Conservation (phyloP, 1,284 basidiomycete genomes). For the Austropuccinia psidii region DNA sequence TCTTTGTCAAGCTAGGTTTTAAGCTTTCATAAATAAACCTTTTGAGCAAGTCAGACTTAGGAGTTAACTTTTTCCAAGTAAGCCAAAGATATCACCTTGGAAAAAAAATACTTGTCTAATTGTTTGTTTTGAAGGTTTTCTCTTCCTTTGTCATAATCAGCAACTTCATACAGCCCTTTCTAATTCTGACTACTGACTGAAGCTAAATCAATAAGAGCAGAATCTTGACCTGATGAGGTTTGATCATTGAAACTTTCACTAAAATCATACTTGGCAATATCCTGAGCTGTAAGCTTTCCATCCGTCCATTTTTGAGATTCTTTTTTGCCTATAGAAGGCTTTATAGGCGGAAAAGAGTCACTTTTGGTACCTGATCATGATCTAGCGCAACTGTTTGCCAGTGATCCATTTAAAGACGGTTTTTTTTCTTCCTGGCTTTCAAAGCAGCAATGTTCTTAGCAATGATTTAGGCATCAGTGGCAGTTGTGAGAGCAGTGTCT, state of each 20-base stretch:
- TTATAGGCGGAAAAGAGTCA: not conserved
- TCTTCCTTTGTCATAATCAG: slow-evolving; percentile 69
- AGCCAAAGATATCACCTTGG: slow-evolving; percentile 44
- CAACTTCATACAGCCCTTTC: slow-evolving; percentile 85
- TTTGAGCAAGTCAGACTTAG: slow-evolving; percentile 77
- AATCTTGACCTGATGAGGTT: slow-evolving; percentile 50
- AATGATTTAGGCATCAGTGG: slow-evolving; percentile 11
- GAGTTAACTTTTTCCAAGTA: too few relatives aligned
- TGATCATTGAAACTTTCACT: slow-evolving; percentile 48
- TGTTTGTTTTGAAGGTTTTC: slow-evolving; percentile 36
- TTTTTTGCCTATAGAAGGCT: slow-evolving; percentile 57
- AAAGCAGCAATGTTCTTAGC: slow-evolving; percentile 31
- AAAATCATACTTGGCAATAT: slow-evolving; percentile 85
- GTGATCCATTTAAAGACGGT: too few relatives aligned
- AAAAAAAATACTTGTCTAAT: too few relatives aligned
- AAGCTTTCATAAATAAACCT: slow-evolving; percentile 75
- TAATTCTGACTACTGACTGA: slow-evolving; percentile 70
- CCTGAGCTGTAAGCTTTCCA: slow-evolving; percentile 60
- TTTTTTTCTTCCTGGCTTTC: slow-evolving; percentile 20
- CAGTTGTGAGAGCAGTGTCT: slow-evolving; percentile 20
- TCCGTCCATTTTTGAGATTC: slow-evolving; percentile 86
- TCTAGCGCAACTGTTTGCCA: not conserved
- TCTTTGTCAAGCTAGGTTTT: slow-evolving; percentile 78
- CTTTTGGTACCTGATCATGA: slow-evolving; percentile 28
- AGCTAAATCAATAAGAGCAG: slow-evolving; percentile 62